A percentile compares a stretch with the other conserved stretches of the same genome.
These are phyloP conservation scores for Agaricus sinodeliciosus DNA, from an alignment of 768 basidiomycete genomes.

Conservation along the genomic window DNA sequence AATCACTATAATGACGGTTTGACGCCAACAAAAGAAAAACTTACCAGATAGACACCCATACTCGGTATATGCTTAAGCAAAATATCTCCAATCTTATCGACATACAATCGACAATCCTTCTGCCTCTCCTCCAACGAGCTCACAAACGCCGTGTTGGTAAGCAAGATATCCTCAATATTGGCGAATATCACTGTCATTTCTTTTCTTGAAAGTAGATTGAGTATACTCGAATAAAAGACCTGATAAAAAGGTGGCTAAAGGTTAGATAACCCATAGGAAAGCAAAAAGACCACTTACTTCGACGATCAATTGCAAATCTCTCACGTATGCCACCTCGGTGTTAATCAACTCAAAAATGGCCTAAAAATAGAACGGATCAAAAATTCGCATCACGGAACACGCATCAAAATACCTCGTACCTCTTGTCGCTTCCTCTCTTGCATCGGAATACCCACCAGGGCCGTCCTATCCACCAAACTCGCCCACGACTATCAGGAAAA, in stretches of 20 bases:
- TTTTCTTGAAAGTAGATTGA: slow-evolving; percentile 65
- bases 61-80: slow-evolving; percentile 66
- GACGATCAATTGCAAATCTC: slow-evolving; percentile 87
- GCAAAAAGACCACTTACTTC: slow-evolving; percentile 45
- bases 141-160: slow-evolving; percentile 87
- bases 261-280: not conserved
- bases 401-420: slow-evolving; percentile 27
- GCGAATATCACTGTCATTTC: slow-evolving; percentile 82
- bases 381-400: not conserved
- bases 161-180: slow-evolving; percentile 87
- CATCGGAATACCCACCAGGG: slow-evolving; percentile 71
- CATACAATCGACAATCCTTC: slow-evolving; percentile 84
- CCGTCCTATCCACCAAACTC: slow-evolving; percentile 81
- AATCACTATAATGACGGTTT: not conserved
- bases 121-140: slow-evolving; percentile 90
- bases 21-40: slow-evolving; percentile 13
- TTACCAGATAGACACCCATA: slow-evolving; percentile 76
- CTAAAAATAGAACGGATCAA: slow-evolving; percentile 23
- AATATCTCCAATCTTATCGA: slow-evolving; percentile 85
- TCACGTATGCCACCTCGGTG: slow-evolving; percentile 86
- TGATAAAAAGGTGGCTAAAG: slow-evolving; percentile 20
- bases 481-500: slow-evolving; percentile 69
- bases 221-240: slow-evolving; percentile 82
- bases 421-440: slow-evolving; percentile 86
- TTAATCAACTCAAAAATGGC: slow-evolving; percentile 93